Conservation (phyloP, 177 flowering plant genomes). For the Telopea speciosissima region DNA sequence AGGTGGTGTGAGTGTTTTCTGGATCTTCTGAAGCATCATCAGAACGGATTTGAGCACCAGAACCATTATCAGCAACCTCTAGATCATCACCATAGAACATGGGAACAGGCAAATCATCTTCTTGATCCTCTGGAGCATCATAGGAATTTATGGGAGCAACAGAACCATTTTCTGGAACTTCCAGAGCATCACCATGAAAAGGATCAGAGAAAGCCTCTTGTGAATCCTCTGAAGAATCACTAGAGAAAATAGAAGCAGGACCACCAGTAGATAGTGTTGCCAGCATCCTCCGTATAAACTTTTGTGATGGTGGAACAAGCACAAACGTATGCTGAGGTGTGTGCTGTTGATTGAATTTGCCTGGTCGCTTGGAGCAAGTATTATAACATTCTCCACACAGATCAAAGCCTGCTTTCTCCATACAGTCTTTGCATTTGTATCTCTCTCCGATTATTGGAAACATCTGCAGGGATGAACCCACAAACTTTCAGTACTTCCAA, state of each 20-base stretch:
- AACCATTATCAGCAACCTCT: background rate
- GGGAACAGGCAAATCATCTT: background rate
- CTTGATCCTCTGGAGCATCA: slow-evolving; percentile 8
- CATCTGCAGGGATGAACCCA: slow-evolving; percentile 41
- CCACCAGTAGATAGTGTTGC: slow-evolving; percentile 12
- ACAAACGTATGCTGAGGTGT: slow-evolving; percentile 61
- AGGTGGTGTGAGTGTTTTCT: background rate
- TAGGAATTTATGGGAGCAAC: background rate
- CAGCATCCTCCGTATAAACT: slow-evolving; percentile 11
- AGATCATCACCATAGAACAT: background rate
- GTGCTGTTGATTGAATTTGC: slow-evolving; percentile 91
- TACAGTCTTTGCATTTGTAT: slow-evolving; percentile 77
- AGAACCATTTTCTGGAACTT: slow-evolving; percentile 10
- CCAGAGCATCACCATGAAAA: slow-evolving; percentile 3
- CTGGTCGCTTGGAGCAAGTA: slow-evolving; percentile 60
- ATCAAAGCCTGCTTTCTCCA: slow-evolving; percentile 67
- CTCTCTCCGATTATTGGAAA: slow-evolving; percentile 71
- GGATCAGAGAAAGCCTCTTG: slow-evolving; percentile 2
- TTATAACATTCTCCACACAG: slow-evolving; percentile 70
- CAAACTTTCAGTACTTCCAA: background rate
- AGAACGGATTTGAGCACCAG: background rate
- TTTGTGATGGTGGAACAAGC: slow-evolving; percentile 17
- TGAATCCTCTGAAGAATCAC: slow-evolving; percentile 1
- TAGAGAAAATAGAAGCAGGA: slow-evolving; percentile 3
- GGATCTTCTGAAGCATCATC: background rate